A percentile compares a stretch with the other conserved stretches of the same genome.
Conservation (phyloP, 2,329 filamentous ascomycete species). For the Onygenales sp. region DNA sequence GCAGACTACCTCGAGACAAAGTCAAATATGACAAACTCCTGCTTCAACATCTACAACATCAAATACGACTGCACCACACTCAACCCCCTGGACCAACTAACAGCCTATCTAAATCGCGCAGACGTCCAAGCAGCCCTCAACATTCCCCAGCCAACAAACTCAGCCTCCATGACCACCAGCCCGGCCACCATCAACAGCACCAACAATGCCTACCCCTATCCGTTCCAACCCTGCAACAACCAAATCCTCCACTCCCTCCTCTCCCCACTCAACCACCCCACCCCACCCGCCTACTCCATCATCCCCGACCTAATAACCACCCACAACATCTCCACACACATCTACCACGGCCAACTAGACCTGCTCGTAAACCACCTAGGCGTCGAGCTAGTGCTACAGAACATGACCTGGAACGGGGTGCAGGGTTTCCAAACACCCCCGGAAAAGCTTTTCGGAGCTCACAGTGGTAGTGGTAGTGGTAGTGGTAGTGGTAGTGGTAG, state of each 20-base stretch:
- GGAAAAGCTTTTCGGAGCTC: slow-evolving; percentile 11
- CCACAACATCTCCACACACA: slow-evolving; percentile 24
- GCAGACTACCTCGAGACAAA: slow-evolving; percentile 19
- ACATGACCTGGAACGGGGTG: slow-evolving; percentile 31
- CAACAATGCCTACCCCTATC: slow-evolving; percentile 6
- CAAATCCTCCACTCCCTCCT: slow-evolving; percentile 20
- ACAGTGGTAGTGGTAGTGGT: not conserved
- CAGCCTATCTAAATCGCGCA: slow-evolving; percentile 23
- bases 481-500: slow-evolving; percentile 10
- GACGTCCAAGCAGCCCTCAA: slow-evolving; percentile 27
- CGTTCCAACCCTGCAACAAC: slow-evolving; percentile 22
- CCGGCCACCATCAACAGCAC: slow-evolving; percentile 2
- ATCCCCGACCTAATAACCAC: slow-evolving; percentile 23
- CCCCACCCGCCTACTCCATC: slow-evolving; percentile 23
- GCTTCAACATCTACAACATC: slow-evolving; percentile 28
- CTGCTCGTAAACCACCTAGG: slow-evolving; percentile 30
- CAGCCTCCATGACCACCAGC: not conserved
- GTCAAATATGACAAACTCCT: slow-evolving; percentile 11
- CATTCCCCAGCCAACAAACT: slow-evolving; percentile 8
- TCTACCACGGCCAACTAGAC: slow-evolving; percentile 30
- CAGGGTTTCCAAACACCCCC: slow-evolving; percentile 27
- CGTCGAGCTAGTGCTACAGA: slow-evolving; percentile 27
- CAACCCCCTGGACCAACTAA: slow-evolving; percentile 15
- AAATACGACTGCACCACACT: slow-evolving; percentile 21
- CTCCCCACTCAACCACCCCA: slow-evolving; percentile 12